Base-by-base conservation (phyloP, 306 rosid species). In the Canavalia ensiformis region DNA sequence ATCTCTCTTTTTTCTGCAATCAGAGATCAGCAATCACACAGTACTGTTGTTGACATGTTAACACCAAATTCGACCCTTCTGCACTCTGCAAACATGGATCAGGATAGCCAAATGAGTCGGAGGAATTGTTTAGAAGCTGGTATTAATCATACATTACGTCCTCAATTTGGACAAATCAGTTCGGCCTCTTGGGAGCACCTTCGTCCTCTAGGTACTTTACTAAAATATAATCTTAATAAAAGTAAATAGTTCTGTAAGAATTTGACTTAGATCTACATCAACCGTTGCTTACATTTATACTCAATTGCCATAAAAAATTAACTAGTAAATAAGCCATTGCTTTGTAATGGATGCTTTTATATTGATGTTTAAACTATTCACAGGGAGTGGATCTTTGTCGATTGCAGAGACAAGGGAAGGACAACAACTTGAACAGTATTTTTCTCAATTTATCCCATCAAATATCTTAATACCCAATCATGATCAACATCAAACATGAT, bases 181-280 rank as follows among this genome's bases (percentile, higher is more conserved):
- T 29, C 78, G 52, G 42, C 82, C 6, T 75, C 85, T 52, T 92
- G 91, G 94, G 42, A 41, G 28, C 82, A 84, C 8, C 74, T 90
- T 44, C 42, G 80, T 62, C 67, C 75, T 34, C 13, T 83, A 76
- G 91, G 88, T 88, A 64, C 64, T 70, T 18, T 29, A 8, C 63
- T 35, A 49, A 2, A 63, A 52, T 50, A 37, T 13, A 60, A 67
- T 67, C 44, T 49, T 13, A 31, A 59, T 76, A 35, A 60, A 33
- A 46, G 9, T 13, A 7, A 75, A 34, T 42, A 28, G 6, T 60
- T 3, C 35, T 25, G 58, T 52, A 4, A n/a, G 28, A 42, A 60
- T 50, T 77, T 63, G 39, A 49, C 62, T 49, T 34, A 39, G 6
- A 28, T 29, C 25, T 18, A 18, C 25, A 18, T 18, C 25, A 18